Evolutionary conservation across 208 protist species (phyloP).

Genomic region (Crithidia expoeki): DNA sequence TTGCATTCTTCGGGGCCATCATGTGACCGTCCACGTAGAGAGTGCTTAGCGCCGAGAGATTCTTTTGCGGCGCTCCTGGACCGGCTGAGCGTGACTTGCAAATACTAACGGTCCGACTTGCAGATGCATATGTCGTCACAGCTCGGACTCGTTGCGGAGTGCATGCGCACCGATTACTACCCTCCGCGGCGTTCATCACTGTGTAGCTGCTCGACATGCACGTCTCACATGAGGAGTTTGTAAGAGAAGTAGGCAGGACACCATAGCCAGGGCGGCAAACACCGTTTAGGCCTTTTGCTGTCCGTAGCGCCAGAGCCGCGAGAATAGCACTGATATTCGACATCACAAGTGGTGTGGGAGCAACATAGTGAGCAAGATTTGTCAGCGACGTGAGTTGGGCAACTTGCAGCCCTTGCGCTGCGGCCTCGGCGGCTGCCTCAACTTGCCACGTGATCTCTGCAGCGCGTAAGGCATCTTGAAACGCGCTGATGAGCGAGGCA

Average conservation of each 20-base stretch:
- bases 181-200: slow-evolving; percentile 17
- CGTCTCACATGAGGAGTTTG: background rate
- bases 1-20: background rate
- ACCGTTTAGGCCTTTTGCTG: slow-evolving; percentile 17
- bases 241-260: background rate
- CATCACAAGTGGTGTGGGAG: slow-evolving; percentile 3
- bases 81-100: slow-evolving; percentile 5
- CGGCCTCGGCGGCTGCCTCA: background rate
- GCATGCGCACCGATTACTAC: slow-evolving; percentile 21
- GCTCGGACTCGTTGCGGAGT: slow-evolving; percentile 19
- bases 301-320: background rate
- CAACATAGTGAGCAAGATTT: background rate
- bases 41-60: background rate
- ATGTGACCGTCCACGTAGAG: slow-evolving; percentile 19
- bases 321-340: slow-evolving; percentile 23
- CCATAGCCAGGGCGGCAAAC: slow-evolving; percentile 31
- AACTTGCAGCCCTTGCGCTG: background rate
- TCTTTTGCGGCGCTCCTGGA: background rate
- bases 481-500: background rate
- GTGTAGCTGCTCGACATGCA: slow-evolving; percentile 21
- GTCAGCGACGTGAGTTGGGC: slow-evolving; percentile 6
- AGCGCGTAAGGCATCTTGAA: slow-evolving; percentile 10
- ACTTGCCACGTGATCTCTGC: slow-evolving; percentile 20
- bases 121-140: background rate
- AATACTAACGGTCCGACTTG: background rate